Percentiles rank a stretch among this genome's conserved stretches.
These are phyloP conservation scores for Blastocystis sp. DNA, from an alignment of 352 stramenopile species.

Conservation along the genomic window DNA sequence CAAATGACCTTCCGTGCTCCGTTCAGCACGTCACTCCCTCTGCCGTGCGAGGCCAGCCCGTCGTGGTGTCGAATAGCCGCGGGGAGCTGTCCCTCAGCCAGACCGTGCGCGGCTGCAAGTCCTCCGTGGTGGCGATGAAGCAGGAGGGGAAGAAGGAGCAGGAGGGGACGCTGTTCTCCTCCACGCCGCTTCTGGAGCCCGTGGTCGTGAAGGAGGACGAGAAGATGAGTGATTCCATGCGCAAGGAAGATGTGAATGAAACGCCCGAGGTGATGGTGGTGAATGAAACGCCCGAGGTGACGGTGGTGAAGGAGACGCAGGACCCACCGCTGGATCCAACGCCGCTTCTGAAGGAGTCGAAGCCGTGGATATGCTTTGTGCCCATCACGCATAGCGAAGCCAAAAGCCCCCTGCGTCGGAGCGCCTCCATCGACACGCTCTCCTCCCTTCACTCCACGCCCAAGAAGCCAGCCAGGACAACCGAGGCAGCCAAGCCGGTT, in stretches of 20 bases:
- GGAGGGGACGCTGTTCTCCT: neutral
- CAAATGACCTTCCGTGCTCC: neutral
- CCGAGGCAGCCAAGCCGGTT: neutral
- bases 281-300: neutral
- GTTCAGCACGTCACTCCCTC: neutral
- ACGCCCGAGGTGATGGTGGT: neutral
- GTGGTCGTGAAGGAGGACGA: no score
- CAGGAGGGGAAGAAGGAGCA: neutral
- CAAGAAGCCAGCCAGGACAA: neutral
- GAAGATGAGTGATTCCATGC: no score
- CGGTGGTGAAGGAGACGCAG: conserved; percentile 21
- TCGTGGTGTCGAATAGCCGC: neutral
- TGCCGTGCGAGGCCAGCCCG: neutral
- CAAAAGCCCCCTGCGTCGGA: neutral
- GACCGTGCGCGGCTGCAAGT: conserved; percentile 51
- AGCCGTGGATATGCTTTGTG: no score
- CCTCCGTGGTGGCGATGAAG: conserved; percentile 23
- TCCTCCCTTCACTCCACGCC: conserved; percentile 36
- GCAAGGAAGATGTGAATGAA: neutral
- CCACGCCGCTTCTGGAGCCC: neutral
- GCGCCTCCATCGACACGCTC: neutral
- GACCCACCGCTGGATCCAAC: neutral
- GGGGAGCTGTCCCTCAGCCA: conserved; percentile 46
- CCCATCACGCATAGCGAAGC: no score
- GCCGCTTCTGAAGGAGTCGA: no score